Evolutionary conservation across 2,329 filamentous ascomycete genomes (phyloP), one percentile per base, ranked within the genome.

Genomic region (Ophiostoma sp.): DNA sequence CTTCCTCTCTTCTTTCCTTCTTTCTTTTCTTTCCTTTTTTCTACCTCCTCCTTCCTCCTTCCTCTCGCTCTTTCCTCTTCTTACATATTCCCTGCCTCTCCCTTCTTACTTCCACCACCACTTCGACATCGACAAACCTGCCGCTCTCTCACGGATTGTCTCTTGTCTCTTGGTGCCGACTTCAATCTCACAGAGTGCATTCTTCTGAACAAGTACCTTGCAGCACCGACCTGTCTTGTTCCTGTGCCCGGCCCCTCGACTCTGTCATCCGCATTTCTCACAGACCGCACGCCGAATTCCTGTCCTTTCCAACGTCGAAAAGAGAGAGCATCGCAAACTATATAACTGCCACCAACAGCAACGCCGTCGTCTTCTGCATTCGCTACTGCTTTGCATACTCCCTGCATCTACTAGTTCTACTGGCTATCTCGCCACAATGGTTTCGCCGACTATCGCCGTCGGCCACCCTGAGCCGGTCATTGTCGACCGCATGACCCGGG

Each of bases 401-500:
- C 27, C 27, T 27, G n/a, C n/a, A 27, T 52, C 2, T 18, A 18
- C 18, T 18, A 27, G 9, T 7, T 12, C 9, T 14, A 38, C 11
- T 12, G 5, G 27, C 27, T 14, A 18, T 38, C 27, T 18, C 12
- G 2, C 55, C 65, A 68, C 42, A 40, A 70, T 71, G 70, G 68
- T 66, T 36, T 65, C 69, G 7, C 65, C 71, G 4, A 41, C 65
- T 16, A 71, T 75, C 60, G 69, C 74, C 8, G 72, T 71, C 47
- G 70, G 72, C 49, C 69, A 71, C 65, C 68, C 72, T 69, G 66
- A 70, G 45, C 69, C 73, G 12, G 70, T 74, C 64, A 69, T 82
- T 66, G 74, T 76, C 64, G 73, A 77, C 70, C 83, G 89, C 66
- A 81, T 85, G 67, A 96, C 92, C 58, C 87, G 87, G 74, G 88